These are phyloP conservation scores for Glomus cerebriforme DNA, from an alignment of 192 early-diverging fungal species.

Conservation along the genomic window DNA sequence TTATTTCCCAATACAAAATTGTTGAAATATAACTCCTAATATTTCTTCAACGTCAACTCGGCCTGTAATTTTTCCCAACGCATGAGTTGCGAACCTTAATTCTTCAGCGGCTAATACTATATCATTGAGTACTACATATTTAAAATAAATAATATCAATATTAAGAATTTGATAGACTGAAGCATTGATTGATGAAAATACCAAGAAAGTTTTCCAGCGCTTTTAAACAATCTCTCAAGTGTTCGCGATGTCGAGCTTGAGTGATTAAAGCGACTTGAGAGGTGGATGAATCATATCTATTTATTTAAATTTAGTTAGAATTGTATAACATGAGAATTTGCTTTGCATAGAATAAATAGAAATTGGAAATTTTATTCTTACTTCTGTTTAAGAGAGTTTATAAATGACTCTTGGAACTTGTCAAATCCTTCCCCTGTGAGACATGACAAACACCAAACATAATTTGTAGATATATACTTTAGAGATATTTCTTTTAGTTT, in stretches of 20 bases:
- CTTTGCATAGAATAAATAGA: neutral
- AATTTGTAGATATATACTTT: slow-evolving; percentile 13
- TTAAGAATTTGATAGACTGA: neutral
- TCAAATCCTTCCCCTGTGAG: slow-evolving; percentile 53
- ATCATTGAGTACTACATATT: slow-evolving; percentile 43
- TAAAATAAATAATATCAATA: slow-evolving; percentile 6
- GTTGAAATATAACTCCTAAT: slow-evolving; percentile 70
- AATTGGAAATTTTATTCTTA: slow-evolving; percentile 26
- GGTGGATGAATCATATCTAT: slow-evolving; percentile 41
- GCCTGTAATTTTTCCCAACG: slow-evolving; percentile 74
- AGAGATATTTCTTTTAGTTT: neutral
- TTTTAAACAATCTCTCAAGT: slow-evolving; percentile 56
- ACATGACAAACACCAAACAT: slow-evolving; percentile 52
- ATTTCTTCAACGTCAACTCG: slow-evolving; percentile 72
- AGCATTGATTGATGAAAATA: slow-evolving; percentile 26
- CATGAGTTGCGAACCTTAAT: slow-evolving; percentile 60
- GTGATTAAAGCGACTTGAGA: slow-evolving; percentile 59
- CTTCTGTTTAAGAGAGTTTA: slow-evolving; percentile 45
- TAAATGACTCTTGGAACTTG: slow-evolving; percentile 45
- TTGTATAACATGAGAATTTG: neutral
- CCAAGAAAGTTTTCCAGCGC: slow-evolving; percentile 51
- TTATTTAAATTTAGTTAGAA: neutral
- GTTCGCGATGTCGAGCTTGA: slow-evolving; percentile 66
- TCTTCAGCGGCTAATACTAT: slow-evolving; percentile 78
- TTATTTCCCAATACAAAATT: slow-evolving; percentile 83